Conservation (phyloP, 2,329 filamentous ascomycete species). For the Davidsoniella neocaledoniae region DNA sequence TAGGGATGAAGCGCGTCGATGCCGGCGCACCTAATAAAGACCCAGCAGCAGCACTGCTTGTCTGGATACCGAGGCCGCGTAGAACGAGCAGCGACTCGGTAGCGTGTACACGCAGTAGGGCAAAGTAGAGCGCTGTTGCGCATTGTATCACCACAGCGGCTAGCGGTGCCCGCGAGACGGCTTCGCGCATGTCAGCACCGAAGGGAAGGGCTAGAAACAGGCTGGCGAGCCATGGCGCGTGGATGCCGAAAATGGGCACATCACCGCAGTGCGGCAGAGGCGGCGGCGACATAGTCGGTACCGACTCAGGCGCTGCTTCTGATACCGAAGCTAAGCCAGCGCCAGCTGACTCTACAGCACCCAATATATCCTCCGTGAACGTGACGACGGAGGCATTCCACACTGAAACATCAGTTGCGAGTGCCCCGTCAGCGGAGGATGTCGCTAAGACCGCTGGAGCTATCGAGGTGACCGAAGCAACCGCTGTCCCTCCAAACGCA, state of each 20-base stretch:
- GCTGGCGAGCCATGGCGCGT: slow-evolving; percentile 20
- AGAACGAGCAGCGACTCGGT: slow-evolving; percentile 81
- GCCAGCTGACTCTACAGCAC: too few relatives aligned
- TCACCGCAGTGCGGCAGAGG: slow-evolving; percentile 15
- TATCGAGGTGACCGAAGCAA: neutral
- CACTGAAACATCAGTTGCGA: too few relatives aligned
- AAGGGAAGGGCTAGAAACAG: slow-evolving; percentile 24
- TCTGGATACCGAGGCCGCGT: slow-evolving; percentile 80
- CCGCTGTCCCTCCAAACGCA: neutral
- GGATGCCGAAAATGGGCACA: slow-evolving; percentile 16
- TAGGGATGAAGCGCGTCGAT: slow-evolving; percentile 57
- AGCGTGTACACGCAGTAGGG: slow-evolving; percentile 31
- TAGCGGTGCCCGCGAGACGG: slow-evolving; percentile 22
- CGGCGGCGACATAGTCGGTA: too few relatives aligned
- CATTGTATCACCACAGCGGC: slow-evolving; percentile 25
- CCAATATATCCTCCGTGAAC: too few relatives aligned
- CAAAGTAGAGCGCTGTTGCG: slow-evolving; percentile 22
- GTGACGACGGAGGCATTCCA: too few relatives aligned
- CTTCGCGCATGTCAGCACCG: slow-evolving; percentile 20
- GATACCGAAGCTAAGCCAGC: too few relatives aligned
- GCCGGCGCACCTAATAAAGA: slow-evolving; percentile 41
- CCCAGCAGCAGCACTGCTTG: slow-evolving; percentile 38
- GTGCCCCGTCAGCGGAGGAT: neutral
- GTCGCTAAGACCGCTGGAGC: neutral
- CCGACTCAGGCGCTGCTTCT: too few relatives aligned